Evolutionary conservation across 129 eudicot genomes (phyloP), one percentile per base, ranked within the genome.

Genomic region (Silybum marianum): DNA sequence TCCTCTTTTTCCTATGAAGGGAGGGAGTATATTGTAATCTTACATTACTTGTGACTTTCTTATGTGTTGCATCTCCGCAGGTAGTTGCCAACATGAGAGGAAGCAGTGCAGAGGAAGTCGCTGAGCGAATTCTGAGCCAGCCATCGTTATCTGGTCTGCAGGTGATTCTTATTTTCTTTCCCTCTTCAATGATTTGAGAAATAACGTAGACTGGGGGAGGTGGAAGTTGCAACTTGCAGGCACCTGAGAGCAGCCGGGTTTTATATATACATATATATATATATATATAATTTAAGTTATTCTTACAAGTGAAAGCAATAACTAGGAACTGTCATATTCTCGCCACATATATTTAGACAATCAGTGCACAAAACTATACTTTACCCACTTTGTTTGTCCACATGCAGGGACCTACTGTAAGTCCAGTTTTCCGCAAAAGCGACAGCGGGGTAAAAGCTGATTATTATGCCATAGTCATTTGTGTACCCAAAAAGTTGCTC

Each of bases 61-160:
- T 67, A 85, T 75, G 60, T 23, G 22, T 58, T 16, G 71, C 67
- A 24, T 85, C 21, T 48, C 34, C 26, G 30, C 87, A 94, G 98
- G 94, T 95, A 76, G 89, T 89, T 81, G 97, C 98, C 66, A 95
- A 92, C 87, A 92, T 95, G 98, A 90, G 98, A 82, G 98, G 97
- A 58, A 90, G 86, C 86, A 90, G 93, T 78, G 93, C 96, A 42
- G 98, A 92, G 87, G 98, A 95, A 87, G 96, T 94, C 63, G 94
- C 98, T 40, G 90, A 90, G 85, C 79, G 96, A 84, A 83, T 95
- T 48, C 87, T 95, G 84, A 88, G 96, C 85, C 97, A 95, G 85
- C 72, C 96, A 36, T 92, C 90, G 3, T 78, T 95, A 71, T 85
- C 94, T 34, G 98, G 98, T 32, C 88, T 95, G 86, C 97, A 95